phyloP scores from a whole-genome alignment of 2,329 filamentous ascomycete species.

The Zymoseptoria ardabiliae region DNA sequence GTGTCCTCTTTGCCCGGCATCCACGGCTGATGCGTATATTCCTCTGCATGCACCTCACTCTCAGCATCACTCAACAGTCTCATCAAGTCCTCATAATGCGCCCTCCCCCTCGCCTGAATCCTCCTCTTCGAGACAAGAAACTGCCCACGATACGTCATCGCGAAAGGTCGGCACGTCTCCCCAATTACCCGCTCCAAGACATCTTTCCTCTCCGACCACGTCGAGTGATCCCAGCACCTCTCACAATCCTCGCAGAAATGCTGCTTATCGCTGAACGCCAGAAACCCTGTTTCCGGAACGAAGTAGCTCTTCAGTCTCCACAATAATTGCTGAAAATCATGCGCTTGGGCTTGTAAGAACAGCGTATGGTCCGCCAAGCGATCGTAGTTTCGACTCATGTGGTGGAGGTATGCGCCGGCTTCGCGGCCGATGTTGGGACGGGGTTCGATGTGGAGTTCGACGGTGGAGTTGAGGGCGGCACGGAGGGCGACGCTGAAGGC shows the following conservation, averaged over 20 bases:
- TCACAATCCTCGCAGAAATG: neutral
- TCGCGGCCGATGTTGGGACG: neutral
- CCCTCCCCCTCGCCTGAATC: neutral
- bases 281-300: neutral
- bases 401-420: neutral
- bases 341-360: neutral
- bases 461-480: neutral
- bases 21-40: neutral
- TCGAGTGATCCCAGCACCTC: neutral
- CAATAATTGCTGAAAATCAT: neutral
- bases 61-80: neutral
- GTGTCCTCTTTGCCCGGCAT: neutral
- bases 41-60: neutral
- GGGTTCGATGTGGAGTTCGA: neutral
- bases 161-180: neutral
- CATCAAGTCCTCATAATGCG: neutral
- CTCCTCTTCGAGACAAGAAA: neutral
- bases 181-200: neutral
- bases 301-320: neutral
- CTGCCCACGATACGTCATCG: neutral
- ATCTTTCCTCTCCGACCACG: neutral
- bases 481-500: neutral
- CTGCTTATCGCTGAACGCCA: neutral
- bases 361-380: neutral
- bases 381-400: neutral